Evolutionary conservation across 2,329 filamentous ascomycete genomes (phyloP), one percentile per base, ranked within the genome.

Genomic region (Escovopsis sp.): DNA sequence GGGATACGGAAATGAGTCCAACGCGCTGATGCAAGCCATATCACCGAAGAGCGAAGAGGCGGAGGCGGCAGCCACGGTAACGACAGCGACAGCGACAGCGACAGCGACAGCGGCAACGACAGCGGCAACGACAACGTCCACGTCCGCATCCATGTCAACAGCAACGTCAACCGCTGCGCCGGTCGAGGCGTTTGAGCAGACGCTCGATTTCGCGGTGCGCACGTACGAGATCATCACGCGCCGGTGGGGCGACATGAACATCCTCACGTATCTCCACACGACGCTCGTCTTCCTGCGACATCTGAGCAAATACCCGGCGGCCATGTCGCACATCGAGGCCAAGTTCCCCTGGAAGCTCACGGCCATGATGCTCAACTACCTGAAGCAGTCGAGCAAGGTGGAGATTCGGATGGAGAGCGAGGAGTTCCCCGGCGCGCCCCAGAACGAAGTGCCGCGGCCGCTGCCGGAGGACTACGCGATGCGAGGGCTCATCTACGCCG

Each of bases 391-490:
- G 0, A 51, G 50, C 30, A 51, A 54, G 8, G 57, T 51, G 12
- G 43, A 57, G 3, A 53, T 54, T 3, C 54, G 64, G 26, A 59
- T 75, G 46, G 59, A 62, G 30, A 61, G 53, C 28, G 56, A 53
- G 1, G 52, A 59, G 0, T 77, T 82, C 44, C 72, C 73, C 0
- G 53, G 59, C 1, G 61, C 63, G 3, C 64, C 64, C 2, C 63
- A 62, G 34, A 58, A 65, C 28, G 59, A 60, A 2, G 55, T 66
- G 0, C 66, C 65, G 1, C 63, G 69, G 1, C 80, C 81, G 0
- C 55, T 86, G 0, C 78, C 80, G 0, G 82, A 86, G 39, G 82
- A 87, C 46, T 84, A 75, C 48, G 67, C 73, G 0, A 68, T 85
- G 43, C 67, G 78, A 1, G 82, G 82, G 0, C 61, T 83, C 2